Evolutionary conservation across 2,329 filamentous ascomycete genomes (phyloP), one percentile per base, ranked within the genome.

Genomic region (Verticillium tricorpus): DNA sequence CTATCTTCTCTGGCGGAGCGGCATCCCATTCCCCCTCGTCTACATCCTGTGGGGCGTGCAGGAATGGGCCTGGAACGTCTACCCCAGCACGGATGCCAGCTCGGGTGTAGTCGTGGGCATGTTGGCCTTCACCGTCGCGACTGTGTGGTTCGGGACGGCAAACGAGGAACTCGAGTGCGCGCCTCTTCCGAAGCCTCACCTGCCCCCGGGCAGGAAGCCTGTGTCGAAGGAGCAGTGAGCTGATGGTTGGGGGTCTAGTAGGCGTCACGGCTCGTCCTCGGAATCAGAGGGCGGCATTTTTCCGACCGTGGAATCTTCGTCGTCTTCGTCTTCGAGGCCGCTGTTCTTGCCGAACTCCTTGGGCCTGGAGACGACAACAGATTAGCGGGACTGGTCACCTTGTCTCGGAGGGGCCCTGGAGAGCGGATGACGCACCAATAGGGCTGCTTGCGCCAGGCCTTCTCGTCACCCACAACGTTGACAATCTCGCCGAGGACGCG

Each of bases 51-150:
- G 91, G 90, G 83, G 81, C 3, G 81, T 85, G 63, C 93, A 97
- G 75, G 93, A 97, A 74, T 93, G 90, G 88, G 92, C 91, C 14
- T 97, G 93, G 93, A 96, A 97, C 69, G 87, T 93, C 11, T 97
- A 90, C 72, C 93, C 93, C n/a, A 96, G 92, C 72, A 87, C 84
- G 5, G 70, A 76, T 34, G 63, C 71, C 57, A 87, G 84, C 71
- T 87, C 85, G 5, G 72, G 71, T 15, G 77, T 81, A 17, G 93
- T 93, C 9, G 90, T 99, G 15, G 82, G 81, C 28, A 85, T 87
- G 45, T 79, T 98, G 68, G 85, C 86, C 19, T 71, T 85, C 14
- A 90, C 90, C 17, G 86, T 94, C 1, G 77, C 78, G 6, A 80
- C 86, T 56, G 79, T 86, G 15, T 90, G 89, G 82, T 76, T 80